Conservation (phyloP, 75 land plant species). For the Gnetum montanum region DNA sequence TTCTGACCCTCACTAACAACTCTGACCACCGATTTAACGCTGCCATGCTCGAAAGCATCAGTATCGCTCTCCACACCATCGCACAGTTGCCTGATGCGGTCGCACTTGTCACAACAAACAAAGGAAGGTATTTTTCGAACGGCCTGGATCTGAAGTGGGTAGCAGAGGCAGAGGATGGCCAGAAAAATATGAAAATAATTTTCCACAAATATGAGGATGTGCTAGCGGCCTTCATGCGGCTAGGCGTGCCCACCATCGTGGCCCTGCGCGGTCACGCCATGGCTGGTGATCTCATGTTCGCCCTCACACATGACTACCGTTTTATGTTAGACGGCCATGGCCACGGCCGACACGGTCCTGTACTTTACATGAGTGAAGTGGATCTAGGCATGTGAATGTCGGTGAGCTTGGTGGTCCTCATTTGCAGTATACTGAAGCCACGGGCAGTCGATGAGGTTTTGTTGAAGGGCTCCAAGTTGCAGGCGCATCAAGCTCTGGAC, state of each 20-base stretch:
- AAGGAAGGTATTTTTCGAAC: constrained; percentile 30
- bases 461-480: constrained; percentile 18
- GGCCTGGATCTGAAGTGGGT: constrained; percentile 29
- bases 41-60: constrained; percentile 10
- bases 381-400: constrained; percentile 22
- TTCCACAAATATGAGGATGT: constrained; percentile 12
- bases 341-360: constrained; percentile 9
- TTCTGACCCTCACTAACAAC: constrained; percentile 17
- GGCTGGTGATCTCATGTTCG: constrained; percentile 35
- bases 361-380: constrained; percentile 35
- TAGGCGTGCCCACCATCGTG: constrained; percentile 26
- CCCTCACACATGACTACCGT: constrained; percentile 45
- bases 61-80: constrained; percentile 6
- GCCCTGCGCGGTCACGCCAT: constrained; percentile 40
- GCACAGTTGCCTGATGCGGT: neutral
- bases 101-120: constrained; percentile 35
- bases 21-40: constrained; percentile 32
- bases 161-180: neutral
- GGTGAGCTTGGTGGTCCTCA: constrained; percentile 7
- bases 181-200: neutral
- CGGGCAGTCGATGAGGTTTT: constrained; percentile 16
- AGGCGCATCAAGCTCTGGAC: constrained; percentile 6
- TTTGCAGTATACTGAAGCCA: constrained; percentile 19
- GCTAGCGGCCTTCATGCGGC: constrained; percentile 18
- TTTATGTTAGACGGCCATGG: no score